Evolutionary conservation across 495 filamentous ascomycete species (phyloP).

Genomic region (Penicillium psychrofluorescens): DNA sequence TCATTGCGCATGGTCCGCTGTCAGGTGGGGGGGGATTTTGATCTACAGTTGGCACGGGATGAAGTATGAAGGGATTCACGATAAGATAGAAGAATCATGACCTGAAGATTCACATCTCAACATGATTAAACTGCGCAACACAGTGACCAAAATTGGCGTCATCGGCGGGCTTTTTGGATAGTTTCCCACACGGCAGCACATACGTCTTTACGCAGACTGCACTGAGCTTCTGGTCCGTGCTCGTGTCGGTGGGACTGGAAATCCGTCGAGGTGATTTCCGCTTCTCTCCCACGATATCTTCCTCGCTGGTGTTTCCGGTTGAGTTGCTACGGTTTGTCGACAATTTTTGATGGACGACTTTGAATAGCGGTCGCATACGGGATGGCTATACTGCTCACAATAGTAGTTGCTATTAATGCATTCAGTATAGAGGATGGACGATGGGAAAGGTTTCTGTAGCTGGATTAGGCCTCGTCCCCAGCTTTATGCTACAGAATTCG

Average conservation of each 20-base stretch:
- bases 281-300: slow-evolving; percentile 10
- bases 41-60: too few relatives aligned
- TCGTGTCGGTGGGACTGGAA: slow-evolving; percentile 3
- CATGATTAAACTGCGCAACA: too few relatives aligned
- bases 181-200: neutral
- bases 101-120: too few relatives aligned
- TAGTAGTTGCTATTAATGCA: slow-evolving; percentile 11
- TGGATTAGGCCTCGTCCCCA: neutral
- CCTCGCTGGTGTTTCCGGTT: slow-evolving; percentile 5
- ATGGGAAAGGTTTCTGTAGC: slow-evolving; percentile 13
- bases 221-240: neutral
- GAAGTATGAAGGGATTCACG: too few relatives aligned
- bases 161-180: neutral
- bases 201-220: neutral
- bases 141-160: too few relatives aligned
- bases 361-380: slow-evolving; percentile 28
- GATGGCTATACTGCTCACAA: slow-evolving; percentile 7
- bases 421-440: slow-evolving; percentile 15
- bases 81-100: too few relatives aligned
- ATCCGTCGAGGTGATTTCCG: slow-evolving; percentile 3
- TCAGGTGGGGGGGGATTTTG: too few relatives aligned
- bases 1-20: too few relatives aligned
- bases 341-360: slow-evolving; percentile 11
- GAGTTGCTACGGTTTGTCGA: slow-evolving; percentile 8
- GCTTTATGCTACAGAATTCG: too few relatives aligned